These are phyloP conservation scores for Tolypocladium paradoxum DNA, from an alignment of 2,329 filamentous ascomycete species.

Conservation along the genomic window DNA sequence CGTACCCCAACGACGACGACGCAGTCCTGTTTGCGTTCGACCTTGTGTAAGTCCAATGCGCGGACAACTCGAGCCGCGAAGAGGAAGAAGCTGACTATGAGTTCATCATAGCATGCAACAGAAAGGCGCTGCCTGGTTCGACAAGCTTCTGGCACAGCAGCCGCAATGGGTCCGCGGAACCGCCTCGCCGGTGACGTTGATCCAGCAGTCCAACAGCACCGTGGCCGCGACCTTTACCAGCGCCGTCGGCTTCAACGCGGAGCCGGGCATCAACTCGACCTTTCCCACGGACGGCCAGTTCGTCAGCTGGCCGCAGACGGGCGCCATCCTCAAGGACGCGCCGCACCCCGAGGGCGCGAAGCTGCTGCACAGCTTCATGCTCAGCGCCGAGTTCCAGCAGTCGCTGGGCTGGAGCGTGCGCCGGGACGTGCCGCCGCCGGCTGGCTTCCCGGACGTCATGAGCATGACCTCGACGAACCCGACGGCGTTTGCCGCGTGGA, in stretches of 20 bases:
- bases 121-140: constrained; percentile 35
- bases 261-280: constrained; percentile 10
- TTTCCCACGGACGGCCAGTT: constrained; percentile 28
- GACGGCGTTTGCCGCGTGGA: constrained; percentile 26
- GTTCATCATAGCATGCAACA: constrained; percentile 17
- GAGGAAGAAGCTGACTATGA: neutral
- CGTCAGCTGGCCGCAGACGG: constrained; percentile 37
- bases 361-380: constrained; percentile 34
- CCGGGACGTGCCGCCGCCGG: constrained; percentile 18
- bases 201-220: constrained; percentile 16
- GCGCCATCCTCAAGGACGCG: constrained; percentile 35
- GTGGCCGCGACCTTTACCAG: constrained; percentile 24
- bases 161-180: constrained; percentile 43
- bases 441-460: constrained; percentile 12
- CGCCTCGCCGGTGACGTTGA: constrained; percentile 26
- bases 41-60: constrained; percentile 26
- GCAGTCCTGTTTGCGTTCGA: constrained; percentile 41
- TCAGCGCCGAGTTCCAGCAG: constrained; percentile 29
- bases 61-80: neutral
- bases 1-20: constrained; percentile 48
- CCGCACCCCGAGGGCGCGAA: constrained; percentile 40
- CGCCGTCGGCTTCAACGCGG: constrained; percentile 7
- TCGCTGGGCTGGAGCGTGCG: constrained; percentile 22
- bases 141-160: constrained; percentile 34
- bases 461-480: constrained; percentile 23